phyloP scores from a whole-genome alignment of 2,329 filamentous ascomycete species.

The Thielaviopsis ethacetica region DNA sequence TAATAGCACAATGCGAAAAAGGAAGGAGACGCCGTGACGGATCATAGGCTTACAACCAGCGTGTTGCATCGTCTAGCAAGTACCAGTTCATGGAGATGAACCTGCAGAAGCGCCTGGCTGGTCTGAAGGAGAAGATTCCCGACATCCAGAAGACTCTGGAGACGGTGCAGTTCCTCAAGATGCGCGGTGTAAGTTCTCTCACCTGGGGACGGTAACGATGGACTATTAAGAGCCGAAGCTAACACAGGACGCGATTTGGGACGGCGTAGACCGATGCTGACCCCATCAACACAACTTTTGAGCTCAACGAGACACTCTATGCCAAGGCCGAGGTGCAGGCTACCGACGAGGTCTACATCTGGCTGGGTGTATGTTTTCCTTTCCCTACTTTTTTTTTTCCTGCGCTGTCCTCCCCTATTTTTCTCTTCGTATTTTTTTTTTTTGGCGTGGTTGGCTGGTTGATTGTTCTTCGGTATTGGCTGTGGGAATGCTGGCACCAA shows the following conservation, averaged over 20 bases:
- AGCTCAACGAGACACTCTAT: slow-evolving; percentile 90
- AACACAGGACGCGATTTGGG: not conserved
- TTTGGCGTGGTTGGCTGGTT: too few species aligned
- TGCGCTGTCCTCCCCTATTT: not conserved
- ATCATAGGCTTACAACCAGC: not conserved
- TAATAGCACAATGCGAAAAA: not conserved
- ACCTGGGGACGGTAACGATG: too few species aligned
- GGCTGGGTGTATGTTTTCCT: slow-evolving; percentile 58
- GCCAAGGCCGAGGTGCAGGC: slow-evolving; percentile 70
- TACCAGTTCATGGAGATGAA: slow-evolving; percentile 99
- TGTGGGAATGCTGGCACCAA: too few species aligned
- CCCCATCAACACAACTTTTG: slow-evolving; percentile 80
- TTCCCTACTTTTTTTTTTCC: not conserved
- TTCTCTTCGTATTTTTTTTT: not conserved
- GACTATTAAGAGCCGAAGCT: not conserved
- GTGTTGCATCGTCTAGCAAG: slow-evolving; percentile 42
- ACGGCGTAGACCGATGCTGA: slow-evolving; percentile 33
- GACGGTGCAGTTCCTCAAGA: slow-evolving; percentile 71
- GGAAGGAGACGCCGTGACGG: not conserved
- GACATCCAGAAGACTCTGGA: slow-evolving; percentile 95
- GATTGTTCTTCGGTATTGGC: too few species aligned
- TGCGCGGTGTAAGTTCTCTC: slow-evolving; percentile 42
- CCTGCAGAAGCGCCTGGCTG: slow-evolving; percentile 64
- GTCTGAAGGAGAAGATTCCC: slow-evolving; percentile 85
- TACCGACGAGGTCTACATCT: slow-evolving; percentile 85